These are phyloP conservation scores for Fomitopsis pulvina DNA, from an alignment of 768 basidiomycete species.

Conservation along the genomic window DNA sequence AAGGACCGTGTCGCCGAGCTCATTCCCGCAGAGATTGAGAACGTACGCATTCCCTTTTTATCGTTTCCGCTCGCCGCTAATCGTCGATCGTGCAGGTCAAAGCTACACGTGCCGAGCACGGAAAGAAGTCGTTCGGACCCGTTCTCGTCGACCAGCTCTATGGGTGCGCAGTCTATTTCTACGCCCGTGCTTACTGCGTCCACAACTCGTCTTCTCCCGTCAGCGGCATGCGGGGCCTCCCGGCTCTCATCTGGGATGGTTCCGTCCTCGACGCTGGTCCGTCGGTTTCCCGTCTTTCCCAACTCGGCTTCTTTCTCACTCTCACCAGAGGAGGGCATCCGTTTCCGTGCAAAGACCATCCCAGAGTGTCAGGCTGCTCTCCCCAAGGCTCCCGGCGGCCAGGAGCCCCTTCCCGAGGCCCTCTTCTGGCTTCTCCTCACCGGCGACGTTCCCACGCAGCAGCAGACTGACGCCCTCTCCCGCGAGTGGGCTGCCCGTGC, in stretches of 20 bases:
- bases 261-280: conserved; percentile 91
- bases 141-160: conserved; percentile 89
- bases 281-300: conserved; percentile 16
- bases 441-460: conserved; percentile 87
- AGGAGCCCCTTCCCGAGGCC: conserved; percentile 88
- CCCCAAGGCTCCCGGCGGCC: conserved; percentile 83
- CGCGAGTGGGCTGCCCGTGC: conserved; percentile 95
- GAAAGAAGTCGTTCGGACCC: conserved; percentile 89
- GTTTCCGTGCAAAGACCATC: conserved; percentile 95
- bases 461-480: conserved; percentile 81
- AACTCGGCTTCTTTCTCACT: conserved; percentile 1
- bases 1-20: conserved; percentile 92
- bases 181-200: not conserved
- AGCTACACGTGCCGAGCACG: conserved; percentile 76
- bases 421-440: conserved; percentile 96
- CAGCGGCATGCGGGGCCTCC: conserved; percentile 84
- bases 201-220: conserved; percentile 6
- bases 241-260: conserved; percentile 97
- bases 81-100: conserved; percentile 51
- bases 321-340: conserved; percentile 83
- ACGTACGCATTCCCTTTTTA: conserved; percentile 33
- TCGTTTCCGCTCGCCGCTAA: conserved; percentile 6
- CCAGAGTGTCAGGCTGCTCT: conserved; percentile 82
- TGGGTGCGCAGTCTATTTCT: conserved; percentile 45
- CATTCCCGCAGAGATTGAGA: conserved; percentile 82